Conservation (phyloP, 495 filamentous ascomycete genomes). For the Glutinoglossum americanum region DNA sequence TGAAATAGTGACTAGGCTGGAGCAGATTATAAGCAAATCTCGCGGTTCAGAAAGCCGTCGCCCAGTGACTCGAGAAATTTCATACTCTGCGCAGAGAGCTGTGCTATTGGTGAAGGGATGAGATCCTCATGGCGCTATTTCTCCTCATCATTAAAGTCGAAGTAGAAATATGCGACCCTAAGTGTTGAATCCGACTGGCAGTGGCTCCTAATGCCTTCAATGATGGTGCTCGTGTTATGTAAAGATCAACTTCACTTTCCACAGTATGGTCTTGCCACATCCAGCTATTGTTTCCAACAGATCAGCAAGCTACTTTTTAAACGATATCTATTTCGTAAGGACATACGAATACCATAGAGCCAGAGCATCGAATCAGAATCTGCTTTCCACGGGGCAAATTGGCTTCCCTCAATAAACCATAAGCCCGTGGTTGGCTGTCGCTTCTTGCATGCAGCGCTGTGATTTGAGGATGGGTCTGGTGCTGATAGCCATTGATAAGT, state of each 20-base stretch:
- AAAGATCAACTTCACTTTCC: too few relatives aligned
- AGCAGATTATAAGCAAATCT: too few relatives aligned
- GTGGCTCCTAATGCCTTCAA: neutral
- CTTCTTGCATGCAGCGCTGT: slow-evolving; percentile 1
- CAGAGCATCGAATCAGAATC: neutral
- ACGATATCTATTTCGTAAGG: too few relatives aligned
- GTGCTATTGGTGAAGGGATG: too few relatives aligned
- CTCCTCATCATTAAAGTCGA: slow-evolving; percentile 7
- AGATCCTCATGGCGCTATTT: too few relatives aligned
- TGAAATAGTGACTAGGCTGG: too few relatives aligned
- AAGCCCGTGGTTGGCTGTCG: neutral
- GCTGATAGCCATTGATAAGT: neutral
- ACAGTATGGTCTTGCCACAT: neutral
- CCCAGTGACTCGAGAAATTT: too few relatives aligned
- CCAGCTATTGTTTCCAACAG: too few relatives aligned
- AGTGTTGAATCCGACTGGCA: neutral
- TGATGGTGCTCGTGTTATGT: neutral
- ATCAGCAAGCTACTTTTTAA: too few relatives aligned
- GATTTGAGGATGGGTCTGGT: neutral
- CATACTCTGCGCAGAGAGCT: too few relatives aligned
- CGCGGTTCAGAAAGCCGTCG: too few relatives aligned
- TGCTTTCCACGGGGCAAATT: slow-evolving; percentile 1
- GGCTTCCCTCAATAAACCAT: neutral
- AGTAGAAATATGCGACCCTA: slow-evolving; percentile 2
- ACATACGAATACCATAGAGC: slow-evolving; percentile 1